Conservation (phyloP, 495 filamentous ascomycete genomes). For the Halenospora varia region DNA sequence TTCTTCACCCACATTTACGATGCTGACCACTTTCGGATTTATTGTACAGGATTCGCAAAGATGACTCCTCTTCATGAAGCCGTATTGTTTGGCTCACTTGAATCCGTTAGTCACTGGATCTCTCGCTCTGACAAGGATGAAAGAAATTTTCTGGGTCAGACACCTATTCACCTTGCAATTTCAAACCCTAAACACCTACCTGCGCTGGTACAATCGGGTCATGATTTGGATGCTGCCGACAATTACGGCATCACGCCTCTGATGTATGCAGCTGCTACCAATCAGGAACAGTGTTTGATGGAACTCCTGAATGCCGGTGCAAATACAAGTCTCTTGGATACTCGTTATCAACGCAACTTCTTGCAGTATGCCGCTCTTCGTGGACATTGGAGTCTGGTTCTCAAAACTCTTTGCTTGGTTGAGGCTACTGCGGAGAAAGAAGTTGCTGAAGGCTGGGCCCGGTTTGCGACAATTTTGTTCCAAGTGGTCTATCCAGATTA, state of each 20-base stretch:
- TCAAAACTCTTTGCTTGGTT: neutral
- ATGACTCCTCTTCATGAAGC: slow-evolving; percentile 12
- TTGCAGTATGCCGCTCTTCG: slow-evolving; percentile 5
- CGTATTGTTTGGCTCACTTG: slow-evolving; percentile 10
- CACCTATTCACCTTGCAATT: slow-evolving; percentile 11
- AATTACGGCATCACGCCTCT: slow-evolving; percentile 21
- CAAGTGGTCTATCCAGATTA: slow-evolving; percentile 9
- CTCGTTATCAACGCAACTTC: slow-evolving; percentile 6
- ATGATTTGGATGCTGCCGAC: slow-evolving; percentile 16
- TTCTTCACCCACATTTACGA: neutral
- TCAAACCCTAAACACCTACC: neutral
- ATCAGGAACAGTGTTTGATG: slow-evolving; percentile 6
- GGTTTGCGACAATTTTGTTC: neutral
- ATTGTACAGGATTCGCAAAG: slow-evolving; percentile 6
- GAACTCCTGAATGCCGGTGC: slow-evolving; percentile 9
- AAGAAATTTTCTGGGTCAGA: slow-evolving; percentile 16
- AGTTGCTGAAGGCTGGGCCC: slow-evolving; percentile 4
- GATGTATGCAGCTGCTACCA: slow-evolving; percentile 20
- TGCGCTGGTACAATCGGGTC: slow-evolving; percentile 11
- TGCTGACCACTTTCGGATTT: neutral
- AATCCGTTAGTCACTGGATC: neutral
- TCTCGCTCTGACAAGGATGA: slow-evolving; percentile 8
- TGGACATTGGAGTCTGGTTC: slow-evolving; percentile 3
- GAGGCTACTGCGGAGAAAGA: neutral
- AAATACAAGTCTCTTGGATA: slow-evolving; percentile 1